Base-by-base conservation (phyloP, 1,284 basidiomycete genomes). In the Ustilago loliicola region DNA sequence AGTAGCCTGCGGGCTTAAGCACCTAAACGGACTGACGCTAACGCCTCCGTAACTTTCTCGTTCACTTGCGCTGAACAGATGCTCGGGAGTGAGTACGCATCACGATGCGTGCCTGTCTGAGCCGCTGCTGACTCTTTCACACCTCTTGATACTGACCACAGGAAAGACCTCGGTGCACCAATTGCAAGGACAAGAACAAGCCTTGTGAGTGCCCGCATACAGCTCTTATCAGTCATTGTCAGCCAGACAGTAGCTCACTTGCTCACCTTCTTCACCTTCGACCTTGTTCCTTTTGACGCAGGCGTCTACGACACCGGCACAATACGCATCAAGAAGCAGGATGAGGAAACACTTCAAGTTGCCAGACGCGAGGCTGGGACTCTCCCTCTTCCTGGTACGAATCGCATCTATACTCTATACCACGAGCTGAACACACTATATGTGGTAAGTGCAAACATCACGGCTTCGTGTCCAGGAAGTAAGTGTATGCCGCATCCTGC, bases 81-180 rank as follows among this genome's bases (percentile, higher is more conserved):
- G 72, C 19, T 66, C 63, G 15, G 72, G 67, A 21, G 72, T 74
- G 52, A 61, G 72, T 59, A 3, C 9, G 8, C 8, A 2, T 17
- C 23, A 15, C 40, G 25, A 32, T 27, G 4, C 25, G 17, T 19
- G 30, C 25, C 17, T 17, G 21, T 30, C 47, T 19, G 17, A 47
- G 19, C 4, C 15, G 30, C 1, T 3, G 3, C n/a, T 45, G 8
- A 40, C 72, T n/a, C 25, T 50, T 6, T 7, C 10, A 11, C 23
- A 6, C 19, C 15, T 15, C 8, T 6, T 50, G 3, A 29, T 1
- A 29, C 25, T 27, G 6, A 27, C 15, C n/a, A 50, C 25, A 50
- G 72, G 51, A 62, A 6, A 52, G 36, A 19, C 76, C 76, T 11
- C 72, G 65, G 72, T 79, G 76, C 47, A 56, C 38, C n/a, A 61